Evolutionary conservation across 2,329 filamentous ascomycete genomes (phyloP).

Genomic region (Capronia coronata): DNA sequence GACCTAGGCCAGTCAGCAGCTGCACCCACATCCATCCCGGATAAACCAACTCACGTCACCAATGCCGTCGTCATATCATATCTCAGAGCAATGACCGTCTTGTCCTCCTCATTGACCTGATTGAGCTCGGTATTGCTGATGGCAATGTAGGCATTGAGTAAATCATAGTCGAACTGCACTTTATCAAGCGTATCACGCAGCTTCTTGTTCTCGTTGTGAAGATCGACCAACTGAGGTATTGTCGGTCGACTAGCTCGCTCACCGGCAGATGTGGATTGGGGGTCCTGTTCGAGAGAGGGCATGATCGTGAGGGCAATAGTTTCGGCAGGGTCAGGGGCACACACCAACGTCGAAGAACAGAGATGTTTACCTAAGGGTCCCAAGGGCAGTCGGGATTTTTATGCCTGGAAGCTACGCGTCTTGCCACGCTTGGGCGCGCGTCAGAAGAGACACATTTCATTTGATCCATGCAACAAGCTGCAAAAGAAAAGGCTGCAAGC

Average conservation of each 20-base stretch:
- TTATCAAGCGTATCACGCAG: too few relatives aligned
- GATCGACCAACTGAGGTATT: not conserved
- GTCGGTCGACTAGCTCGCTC: not conserved
- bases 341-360: not conserved
- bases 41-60: not conserved
- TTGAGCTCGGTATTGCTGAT: not conserved
- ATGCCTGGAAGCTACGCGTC: not conserved
- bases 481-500: not conserved
- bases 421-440: not conserved
- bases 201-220: too few relatives aligned
- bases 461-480: not conserved
- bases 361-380: too few relatives aligned
- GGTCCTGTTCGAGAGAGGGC: not conserved
- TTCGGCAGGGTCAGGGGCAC: not conserved
- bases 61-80: not conserved
- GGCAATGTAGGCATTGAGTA: not conserved
- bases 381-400: not conserved
- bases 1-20: not conserved
- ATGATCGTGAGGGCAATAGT: not conserved
- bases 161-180: not conserved
- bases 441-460: not conserved
- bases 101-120: not conserved
- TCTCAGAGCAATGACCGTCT: not conserved
- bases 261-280: not conserved
- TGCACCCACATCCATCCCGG: not conserved